Evolutionary conservation across 768 basidiomycete species (phyloP).

Genomic region (Suillus bovinus): DNA sequence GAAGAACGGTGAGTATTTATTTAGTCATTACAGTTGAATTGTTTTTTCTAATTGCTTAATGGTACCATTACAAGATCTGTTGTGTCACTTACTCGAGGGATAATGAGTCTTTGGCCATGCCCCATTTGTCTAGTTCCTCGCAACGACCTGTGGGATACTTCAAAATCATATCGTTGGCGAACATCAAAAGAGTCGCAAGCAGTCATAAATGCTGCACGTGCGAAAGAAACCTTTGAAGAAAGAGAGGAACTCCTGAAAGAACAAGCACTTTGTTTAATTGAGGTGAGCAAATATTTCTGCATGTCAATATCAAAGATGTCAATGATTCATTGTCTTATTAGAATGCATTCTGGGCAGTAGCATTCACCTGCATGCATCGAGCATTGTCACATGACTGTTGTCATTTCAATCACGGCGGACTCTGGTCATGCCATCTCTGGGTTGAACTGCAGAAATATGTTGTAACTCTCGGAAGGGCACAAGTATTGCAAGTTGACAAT

Average conservation of each 20-base stretch:
- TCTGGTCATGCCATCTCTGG: constrained; percentile 35
- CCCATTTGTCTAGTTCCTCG: constrained; percentile 37
- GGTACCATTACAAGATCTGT: constrained; percentile 24
- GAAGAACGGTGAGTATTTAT: constrained; percentile 42
- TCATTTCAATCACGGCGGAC: constrained; percentile 37
- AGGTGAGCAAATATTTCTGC: constrained; percentile 14
- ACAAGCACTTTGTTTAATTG: constrained; percentile 14
- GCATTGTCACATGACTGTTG: constrained; percentile 40
- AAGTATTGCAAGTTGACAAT: background rate
- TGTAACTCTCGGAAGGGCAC: background rate
- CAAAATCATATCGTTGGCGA: constrained; percentile 12
- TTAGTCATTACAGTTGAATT: background rate
- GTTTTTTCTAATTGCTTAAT: background rate
- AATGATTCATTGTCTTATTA: background rate
- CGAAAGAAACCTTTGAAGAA: constrained; percentile 11
- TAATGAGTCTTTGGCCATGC: constrained; percentile 31
- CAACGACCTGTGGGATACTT: constrained; percentile 17
- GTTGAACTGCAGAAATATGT: constrained; percentile 23
- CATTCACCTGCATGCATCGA: constrained; percentile 32
- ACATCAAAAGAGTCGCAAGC: constrained; percentile 17
- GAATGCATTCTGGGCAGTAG: constrained; percentile 37
- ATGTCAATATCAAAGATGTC: background rate
- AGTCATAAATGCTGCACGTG: constrained; percentile 11
- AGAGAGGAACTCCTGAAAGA: constrained; percentile 21
- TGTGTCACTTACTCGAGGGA: constrained; percentile 36